Conservation (phyloP, 2,329 filamentous ascomycete species). For the Biscogniauxia sp. region DNA sequence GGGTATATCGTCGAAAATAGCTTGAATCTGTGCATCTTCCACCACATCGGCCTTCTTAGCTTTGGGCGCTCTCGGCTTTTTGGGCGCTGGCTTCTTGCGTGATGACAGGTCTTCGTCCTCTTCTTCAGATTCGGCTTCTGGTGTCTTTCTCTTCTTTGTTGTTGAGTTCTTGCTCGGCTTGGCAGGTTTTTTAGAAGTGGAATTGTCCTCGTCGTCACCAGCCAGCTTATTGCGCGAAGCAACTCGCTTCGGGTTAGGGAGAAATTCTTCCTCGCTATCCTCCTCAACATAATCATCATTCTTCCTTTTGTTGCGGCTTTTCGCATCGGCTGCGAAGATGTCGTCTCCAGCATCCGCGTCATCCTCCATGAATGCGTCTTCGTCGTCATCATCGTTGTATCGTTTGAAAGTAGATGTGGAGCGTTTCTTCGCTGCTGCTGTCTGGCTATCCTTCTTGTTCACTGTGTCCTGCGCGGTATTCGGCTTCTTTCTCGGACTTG, state of each 20-base stretch:
- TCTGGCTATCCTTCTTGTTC: constrained; percentile 30
- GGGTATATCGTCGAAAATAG: constrained; percentile 85
- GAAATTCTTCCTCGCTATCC: constrained; percentile 67
- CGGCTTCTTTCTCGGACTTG: constrained; percentile 51
- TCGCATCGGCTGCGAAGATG: constrained; percentile 74
- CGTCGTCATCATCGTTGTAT: constrained; percentile 46
- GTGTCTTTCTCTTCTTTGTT: constrained; percentile 58
- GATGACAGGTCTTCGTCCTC: constrained; percentile 45
- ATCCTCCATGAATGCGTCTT: constrained; percentile 62
- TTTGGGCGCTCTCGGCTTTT: constrained; percentile 57
- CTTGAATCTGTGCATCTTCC: constrained; percentile 72
- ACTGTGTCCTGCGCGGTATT: constrained; percentile 28
- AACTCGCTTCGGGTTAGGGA: constrained; percentile 59
- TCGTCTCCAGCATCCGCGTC: constrained; percentile 74
- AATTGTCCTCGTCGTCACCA: constrained; percentile 31
- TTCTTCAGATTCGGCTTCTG: constrained; percentile 53
- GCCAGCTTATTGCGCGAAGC: constrained; percentile 43
- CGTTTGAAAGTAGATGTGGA: constrained; percentile 41
- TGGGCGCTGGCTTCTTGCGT: constrained; percentile 54
- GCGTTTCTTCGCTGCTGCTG: constrained; percentile 42
- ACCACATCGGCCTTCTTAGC: constrained; percentile 63
- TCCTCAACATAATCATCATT: constrained; percentile 75
- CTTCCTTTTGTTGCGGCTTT: constrained; percentile 62
- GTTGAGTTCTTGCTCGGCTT: constrained; percentile 34
- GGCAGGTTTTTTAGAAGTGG: constrained; percentile 26